A percentile compares a stretch with the other conserved stretches of the same genome.
Conservation (phyloP, 2,329 filamentous ascomycete species). For the Scedosporium minutisporum region DNA sequence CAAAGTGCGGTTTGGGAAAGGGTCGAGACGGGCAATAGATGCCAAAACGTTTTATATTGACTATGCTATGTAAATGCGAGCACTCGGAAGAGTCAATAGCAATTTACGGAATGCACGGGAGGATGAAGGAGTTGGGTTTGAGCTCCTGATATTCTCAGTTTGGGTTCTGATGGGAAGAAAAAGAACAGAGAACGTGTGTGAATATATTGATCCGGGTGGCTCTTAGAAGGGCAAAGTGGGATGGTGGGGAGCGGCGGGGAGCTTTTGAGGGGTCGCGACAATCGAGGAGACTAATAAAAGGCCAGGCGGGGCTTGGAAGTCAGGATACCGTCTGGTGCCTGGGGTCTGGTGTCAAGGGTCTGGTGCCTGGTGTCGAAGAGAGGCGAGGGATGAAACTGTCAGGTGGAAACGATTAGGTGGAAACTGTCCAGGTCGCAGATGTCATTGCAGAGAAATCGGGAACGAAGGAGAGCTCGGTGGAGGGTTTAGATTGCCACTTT, state of each 20-base stretch:
- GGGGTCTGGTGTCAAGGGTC: neutral
- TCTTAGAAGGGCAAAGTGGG: neutral
- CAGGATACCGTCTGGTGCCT: neutral
- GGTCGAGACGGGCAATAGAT: neutral
- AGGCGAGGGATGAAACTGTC: no score
- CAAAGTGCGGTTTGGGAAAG: neutral
- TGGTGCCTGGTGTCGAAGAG: no score
- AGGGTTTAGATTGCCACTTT: neutral
- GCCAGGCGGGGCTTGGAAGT: neutral
- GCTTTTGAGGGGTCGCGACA: neutral
- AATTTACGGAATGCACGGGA: neutral
- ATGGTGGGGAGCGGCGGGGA: slow-evolving; percentile 13
- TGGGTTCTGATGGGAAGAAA: neutral
- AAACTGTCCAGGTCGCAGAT: neutral
- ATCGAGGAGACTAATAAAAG: slow-evolving; percentile 5
- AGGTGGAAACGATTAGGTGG: no score
- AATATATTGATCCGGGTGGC: neutral
- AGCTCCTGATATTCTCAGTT: neutral
- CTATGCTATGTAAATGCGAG: slow-evolving; percentile 3
- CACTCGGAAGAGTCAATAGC: neutral
- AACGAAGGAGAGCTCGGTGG: neutral
- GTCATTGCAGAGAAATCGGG: neutral
- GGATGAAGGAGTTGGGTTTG: neutral
- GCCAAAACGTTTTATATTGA: slow-evolving; percentile 5
- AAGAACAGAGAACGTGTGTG: neutral